phyloP scores from a whole-genome alignment of 176 grass and related monocot species.

The Poa pratensis region DNA sequence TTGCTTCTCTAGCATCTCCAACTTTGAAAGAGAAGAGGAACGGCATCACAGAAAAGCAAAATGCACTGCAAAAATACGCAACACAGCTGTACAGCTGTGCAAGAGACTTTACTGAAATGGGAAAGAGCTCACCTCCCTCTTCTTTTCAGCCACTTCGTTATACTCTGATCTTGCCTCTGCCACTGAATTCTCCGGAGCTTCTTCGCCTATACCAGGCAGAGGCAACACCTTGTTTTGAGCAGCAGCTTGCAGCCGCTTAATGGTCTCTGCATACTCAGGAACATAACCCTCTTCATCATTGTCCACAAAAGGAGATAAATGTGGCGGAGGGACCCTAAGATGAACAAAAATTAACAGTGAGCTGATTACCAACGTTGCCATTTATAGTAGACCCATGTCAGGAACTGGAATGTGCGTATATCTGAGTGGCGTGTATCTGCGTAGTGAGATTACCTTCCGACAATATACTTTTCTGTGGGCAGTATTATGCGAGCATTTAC shows the following conservation, averaged over 20 bases:
- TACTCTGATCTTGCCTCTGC: slow-evolving; percentile 62
- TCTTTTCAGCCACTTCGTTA: slow-evolving; percentile 77
- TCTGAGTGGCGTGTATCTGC: neutral
- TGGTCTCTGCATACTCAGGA: slow-evolving; percentile 93
- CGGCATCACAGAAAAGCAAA: neutral
- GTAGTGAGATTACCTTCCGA: slow-evolving; percentile 74
- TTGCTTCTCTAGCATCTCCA: slow-evolving; percentile 82
- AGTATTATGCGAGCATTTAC: slow-evolving; percentile 77
- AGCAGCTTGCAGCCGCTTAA: slow-evolving; percentile 74
- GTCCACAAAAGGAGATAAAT: slow-evolving; percentile 98
- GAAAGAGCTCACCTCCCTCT: slow-evolving; percentile 56
- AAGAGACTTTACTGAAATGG: slow-evolving; percentile 23
- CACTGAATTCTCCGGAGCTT: slow-evolving; percentile 66
- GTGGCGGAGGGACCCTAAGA: slow-evolving; percentile 89
- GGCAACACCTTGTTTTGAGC: slow-evolving; percentile 80
- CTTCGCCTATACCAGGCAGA: slow-evolving; percentile 77
- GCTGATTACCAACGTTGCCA: slow-evolving; percentile 4
- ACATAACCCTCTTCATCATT: slow-evolving; percentile 93
- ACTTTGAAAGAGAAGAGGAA: slow-evolving; percentile 39
- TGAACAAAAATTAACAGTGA: slow-evolving; percentile 16
- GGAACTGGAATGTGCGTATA: neutral
- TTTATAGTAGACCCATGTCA: neutral
- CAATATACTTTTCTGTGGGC: slow-evolving; percentile 75
- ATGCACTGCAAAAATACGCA: neutral
- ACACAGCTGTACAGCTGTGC: neutral